Conservation (phyloP, 371 early-diverging fungal species). For the Haplosporangium sp. region DNA sequence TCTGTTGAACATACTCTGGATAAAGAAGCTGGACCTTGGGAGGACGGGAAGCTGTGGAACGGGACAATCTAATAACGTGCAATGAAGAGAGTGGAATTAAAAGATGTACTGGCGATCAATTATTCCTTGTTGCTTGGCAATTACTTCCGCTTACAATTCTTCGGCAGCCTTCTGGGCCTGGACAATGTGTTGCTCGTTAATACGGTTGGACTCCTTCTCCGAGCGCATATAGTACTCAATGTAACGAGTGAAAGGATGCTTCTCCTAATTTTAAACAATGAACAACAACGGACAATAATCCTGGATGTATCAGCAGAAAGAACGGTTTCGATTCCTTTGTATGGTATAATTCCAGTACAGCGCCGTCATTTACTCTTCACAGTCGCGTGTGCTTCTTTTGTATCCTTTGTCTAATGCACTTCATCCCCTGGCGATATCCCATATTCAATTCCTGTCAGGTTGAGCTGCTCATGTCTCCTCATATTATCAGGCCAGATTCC, state of each 20-base stretch:
- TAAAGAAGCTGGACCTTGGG: conserved; percentile 53
- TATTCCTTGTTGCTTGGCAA: background rate
- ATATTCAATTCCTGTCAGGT: too few species aligned
- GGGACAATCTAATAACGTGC: conserved; percentile 6
- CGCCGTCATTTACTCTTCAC: too few species aligned
- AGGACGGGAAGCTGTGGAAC: conserved; percentile 18
- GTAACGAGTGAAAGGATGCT: conserved; percentile 55
- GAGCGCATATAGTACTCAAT: conserved; percentile 57
- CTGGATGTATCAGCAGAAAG: background rate
- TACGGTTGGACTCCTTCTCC: conserved; percentile 49
- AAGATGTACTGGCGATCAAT: background rate
- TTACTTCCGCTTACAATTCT: conserved; percentile 18
- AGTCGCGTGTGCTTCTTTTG: too few species aligned
- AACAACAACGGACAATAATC: background rate
- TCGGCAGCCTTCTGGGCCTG: conserved; percentile 41
- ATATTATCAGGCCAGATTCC: too few species aligned
- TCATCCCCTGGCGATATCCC: too few species aligned
- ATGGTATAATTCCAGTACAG: background rate
- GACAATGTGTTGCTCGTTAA: conserved; percentile 46
- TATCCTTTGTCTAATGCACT: too few species aligned
- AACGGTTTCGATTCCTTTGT: background rate
- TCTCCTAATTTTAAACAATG: conserved; percentile 26
- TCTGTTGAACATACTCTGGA: conserved; percentile 39
- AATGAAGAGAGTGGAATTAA: background rate
- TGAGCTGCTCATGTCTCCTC: background rate